Percentiles rank a stretch among this genome's conserved stretches.
Evolutionary conservation across 2,329 filamentous ascomycete genomes (phyloP).

Genomic region (Colletotrichum plurivorum): DNA sequence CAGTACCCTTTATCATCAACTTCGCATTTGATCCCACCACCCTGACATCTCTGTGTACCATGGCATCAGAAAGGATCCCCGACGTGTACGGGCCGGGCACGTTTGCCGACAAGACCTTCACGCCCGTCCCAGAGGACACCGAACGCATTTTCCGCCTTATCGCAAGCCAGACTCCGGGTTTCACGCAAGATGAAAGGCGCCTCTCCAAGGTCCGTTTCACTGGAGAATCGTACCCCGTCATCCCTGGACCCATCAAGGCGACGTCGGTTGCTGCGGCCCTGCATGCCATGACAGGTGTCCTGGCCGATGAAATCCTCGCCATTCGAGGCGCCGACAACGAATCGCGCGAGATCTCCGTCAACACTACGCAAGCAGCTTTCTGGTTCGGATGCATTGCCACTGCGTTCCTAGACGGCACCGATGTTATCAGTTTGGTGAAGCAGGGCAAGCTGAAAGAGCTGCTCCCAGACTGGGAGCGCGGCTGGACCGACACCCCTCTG

Average conservation of each 20-base stretch:
- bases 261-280: slow-evolving; percentile 49
- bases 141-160: slow-evolving; percentile 50
- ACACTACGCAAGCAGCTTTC: slow-evolving; percentile 62
- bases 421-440: slow-evolving; percentile 29
- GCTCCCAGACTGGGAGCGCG: slow-evolving; percentile 29
- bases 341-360: slow-evolving; percentile 52
- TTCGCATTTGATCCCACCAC: not conserved
- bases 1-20: too few species aligned
- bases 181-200: slow-evolving; percentile 47
- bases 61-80: slow-evolving; percentile 28
- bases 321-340: slow-evolving; percentile 47
- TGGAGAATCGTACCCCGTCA: slow-evolving; percentile 48
- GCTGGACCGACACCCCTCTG: slow-evolving; percentile 45
- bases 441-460: slow-evolving; percentile 28
- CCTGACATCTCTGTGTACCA: not conserved
- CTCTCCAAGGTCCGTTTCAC: slow-evolving; percentile 49
- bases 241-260: slow-evolving; percentile 54
- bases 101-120: slow-evolving; percentile 46
- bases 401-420: slow-evolving; percentile 26
- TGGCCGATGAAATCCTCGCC: slow-evolving; percentile 52
- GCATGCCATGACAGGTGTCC: slow-evolving; percentile 53
- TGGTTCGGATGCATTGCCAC: slow-evolving; percentile 44
- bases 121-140: slow-evolving; percentile 48
- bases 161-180: slow-evolving; percentile 49
- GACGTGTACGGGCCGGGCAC: slow-evolving; percentile 51